These are phyloP conservation scores for Nemania sp. DNA, from an alignment of 2,329 filamentous ascomycete genomes.

Conservation along the genomic window DNA sequence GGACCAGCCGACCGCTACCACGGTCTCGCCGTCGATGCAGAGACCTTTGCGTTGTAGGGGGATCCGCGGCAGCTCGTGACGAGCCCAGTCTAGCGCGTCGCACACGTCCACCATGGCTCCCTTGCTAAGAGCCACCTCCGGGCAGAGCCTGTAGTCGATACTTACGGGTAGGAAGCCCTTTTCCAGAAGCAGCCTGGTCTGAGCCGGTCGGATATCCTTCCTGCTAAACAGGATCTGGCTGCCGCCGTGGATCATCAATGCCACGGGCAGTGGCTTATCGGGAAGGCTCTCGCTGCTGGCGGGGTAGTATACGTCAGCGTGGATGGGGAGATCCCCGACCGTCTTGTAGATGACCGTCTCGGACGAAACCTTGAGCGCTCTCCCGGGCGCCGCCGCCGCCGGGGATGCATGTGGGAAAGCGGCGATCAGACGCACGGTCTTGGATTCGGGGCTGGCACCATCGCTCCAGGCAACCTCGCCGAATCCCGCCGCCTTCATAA, in stretches of 20 bases:
- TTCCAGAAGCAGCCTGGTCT: conserved; percentile 45
- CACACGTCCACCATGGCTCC: conserved; percentile 52
- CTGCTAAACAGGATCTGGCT: conserved; percentile 47
- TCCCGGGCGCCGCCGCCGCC: too few species aligned
- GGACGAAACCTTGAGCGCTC: not conserved
- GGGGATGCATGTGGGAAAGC: too few species aligned
- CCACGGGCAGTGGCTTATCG: conserved; percentile 18
- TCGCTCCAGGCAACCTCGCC: not conserved
- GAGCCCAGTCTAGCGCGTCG: conserved; percentile 49
- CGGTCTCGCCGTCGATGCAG: conserved; percentile 31
- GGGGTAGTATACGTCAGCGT: conserved; percentile 22
- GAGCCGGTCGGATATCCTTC: conserved; percentile 44
- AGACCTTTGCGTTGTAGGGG: too few species aligned
- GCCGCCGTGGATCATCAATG: conserved; percentile 52
- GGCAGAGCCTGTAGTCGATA: conserved; percentile 56
- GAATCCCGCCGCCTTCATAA: not conserved
- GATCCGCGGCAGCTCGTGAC: conserved; percentile 38
- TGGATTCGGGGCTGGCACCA: not conserved
- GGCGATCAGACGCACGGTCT: too few species aligned
- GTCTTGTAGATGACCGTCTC: conserved; percentile 22
- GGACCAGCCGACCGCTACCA: conserved; percentile 22
- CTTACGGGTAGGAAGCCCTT: conserved; percentile 52
- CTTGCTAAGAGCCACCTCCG: conserved; percentile 49
- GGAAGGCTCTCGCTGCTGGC: not conserved
- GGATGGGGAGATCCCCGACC: conserved; percentile 7